Conservation (phyloP, 2,329 filamentous ascomycete genomes). For the Epichloe glyceriae region DNA sequence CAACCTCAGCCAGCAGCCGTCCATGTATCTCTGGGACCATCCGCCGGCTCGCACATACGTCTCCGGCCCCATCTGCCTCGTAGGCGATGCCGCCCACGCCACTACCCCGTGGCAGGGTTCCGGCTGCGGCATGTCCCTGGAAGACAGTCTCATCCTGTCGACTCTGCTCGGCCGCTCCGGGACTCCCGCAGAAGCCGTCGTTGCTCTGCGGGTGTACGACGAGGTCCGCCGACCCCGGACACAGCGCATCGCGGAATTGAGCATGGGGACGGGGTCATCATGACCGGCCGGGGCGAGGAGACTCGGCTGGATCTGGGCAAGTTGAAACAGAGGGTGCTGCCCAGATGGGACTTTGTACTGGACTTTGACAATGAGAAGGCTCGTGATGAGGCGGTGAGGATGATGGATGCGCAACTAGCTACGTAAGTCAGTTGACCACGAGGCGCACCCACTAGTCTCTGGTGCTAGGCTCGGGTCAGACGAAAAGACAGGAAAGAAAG, state of each 20-base stretch:
- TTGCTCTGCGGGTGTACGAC: not conserved
- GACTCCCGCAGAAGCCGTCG: not conserved
- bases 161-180: not conserved
- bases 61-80: constrained; percentile 9
- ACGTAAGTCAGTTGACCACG: no score
- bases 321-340: not conserved
- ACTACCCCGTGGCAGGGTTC: constrained; percentile 14
- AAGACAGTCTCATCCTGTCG: constrained; percentile 12
- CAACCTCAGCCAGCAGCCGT: not conserved
- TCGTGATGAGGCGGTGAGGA: not conserved
- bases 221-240: not conserved
- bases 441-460: no score
- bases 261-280: not conserved
- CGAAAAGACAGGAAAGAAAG: no score
- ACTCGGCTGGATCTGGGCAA: not conserved
- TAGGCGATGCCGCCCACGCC: constrained; percentile 15
- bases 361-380: not conserved
- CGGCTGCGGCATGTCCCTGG: constrained; percentile 14
- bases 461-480: no score
- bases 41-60: constrained; percentile 7
- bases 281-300: not conserved
- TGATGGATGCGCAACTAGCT: not conserved
- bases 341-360: not conserved
- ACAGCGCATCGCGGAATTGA: not conserved
- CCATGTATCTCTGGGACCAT: constrained; percentile 6